phyloP scores from a whole-genome alignment of 176 grass and related monocot genomes.

The Ensete glaucum region DNA sequence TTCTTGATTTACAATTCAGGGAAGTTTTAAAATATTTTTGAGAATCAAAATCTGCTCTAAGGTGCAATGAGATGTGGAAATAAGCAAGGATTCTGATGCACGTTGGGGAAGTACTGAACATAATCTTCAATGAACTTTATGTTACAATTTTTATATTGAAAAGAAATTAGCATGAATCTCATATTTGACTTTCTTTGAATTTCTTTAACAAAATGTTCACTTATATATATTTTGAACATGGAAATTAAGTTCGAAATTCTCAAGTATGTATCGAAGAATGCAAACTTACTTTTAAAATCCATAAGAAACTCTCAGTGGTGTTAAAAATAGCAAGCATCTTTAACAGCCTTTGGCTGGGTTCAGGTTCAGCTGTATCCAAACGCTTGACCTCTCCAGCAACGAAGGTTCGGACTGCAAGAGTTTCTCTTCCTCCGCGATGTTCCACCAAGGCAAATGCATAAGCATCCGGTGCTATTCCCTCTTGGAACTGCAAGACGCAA shows the following conservation, averaged over 20 bases:
- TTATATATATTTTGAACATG: background rate
- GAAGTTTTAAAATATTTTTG: no score
- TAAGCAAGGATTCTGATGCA: no score
- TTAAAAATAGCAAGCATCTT: slow-evolving; percentile 48
- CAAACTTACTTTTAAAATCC: slow-evolving; percentile 60
- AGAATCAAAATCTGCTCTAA: no score
- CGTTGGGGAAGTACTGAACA: no score
- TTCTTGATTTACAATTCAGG: no score
- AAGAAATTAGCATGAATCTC: background rate
- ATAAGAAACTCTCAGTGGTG: slow-evolving; percentile 34
- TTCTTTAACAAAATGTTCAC: background rate
- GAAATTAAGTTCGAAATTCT: background rate
- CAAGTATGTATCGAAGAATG: background rate
- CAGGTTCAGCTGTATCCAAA: slow-evolving; percentile 49
- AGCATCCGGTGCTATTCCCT: slow-evolving; percentile 47
- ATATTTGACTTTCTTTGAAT: background rate
- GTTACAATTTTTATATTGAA: background rate
- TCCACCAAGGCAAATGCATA: slow-evolving; percentile 92
- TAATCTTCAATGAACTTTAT: background rate
- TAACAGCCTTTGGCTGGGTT: slow-evolving; percentile 41
- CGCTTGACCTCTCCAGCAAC: slow-evolving; percentile 56
- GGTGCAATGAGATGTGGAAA: no score
- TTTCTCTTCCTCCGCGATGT: slow-evolving; percentile 52
- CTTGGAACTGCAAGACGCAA: slow-evolving; percentile 54
- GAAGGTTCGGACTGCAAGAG: slow-evolving; percentile 58